Percentiles rank a stretch among this genome's conserved stretches.
Evolutionary conservation across 1,284 basidiomycete species (phyloP).

Genomic region (Uromyces viciae-fabae): DNA sequence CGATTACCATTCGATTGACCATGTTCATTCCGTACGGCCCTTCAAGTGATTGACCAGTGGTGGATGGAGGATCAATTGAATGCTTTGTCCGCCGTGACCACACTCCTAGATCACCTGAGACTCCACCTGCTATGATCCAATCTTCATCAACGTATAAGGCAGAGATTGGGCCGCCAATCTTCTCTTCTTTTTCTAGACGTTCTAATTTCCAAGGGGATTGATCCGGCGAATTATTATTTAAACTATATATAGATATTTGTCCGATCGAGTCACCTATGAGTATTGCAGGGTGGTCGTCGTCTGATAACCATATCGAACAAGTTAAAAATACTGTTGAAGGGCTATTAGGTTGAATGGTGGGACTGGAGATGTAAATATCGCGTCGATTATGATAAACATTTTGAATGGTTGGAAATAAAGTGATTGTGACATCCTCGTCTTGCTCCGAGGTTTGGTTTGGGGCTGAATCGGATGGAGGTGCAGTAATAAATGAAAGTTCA

Average conservation of each 20-base stretch:
- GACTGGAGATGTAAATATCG: neutral
- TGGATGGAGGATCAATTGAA: neutral
- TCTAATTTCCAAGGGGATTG: slow-evolving; percentile 15
- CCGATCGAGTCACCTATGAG: slow-evolving; percentile 25
- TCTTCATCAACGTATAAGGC: slow-evolving; percentile 28
- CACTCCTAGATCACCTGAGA: slow-evolving; percentile 28
- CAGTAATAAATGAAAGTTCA: slow-evolving; percentile 21
- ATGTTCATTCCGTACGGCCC: neutral
- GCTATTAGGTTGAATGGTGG: neutral
- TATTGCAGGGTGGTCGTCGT: slow-evolving; percentile 7
- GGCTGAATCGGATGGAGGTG: neutral
- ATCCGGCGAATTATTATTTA: neutral
- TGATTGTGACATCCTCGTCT: neutral
- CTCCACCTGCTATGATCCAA: slow-evolving; percentile 28
- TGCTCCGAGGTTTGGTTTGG: neutral
- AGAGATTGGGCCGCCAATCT: slow-evolving; percentile 15
- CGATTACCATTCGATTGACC: slow-evolving; percentile 20
- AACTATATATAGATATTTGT: slow-evolving; percentile 14
- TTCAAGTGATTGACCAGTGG: neutral
- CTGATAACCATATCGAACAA: slow-evolving; percentile 26
- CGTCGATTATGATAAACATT: slow-evolving; percentile 4
- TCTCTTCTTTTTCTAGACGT: slow-evolving; percentile 12
- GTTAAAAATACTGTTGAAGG: neutral
- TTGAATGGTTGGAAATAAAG: neutral
- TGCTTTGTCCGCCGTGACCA: neutral